Base-by-base conservation (phyloP, 345 rosid species). In the Microthlaspi erraticum region DNA sequence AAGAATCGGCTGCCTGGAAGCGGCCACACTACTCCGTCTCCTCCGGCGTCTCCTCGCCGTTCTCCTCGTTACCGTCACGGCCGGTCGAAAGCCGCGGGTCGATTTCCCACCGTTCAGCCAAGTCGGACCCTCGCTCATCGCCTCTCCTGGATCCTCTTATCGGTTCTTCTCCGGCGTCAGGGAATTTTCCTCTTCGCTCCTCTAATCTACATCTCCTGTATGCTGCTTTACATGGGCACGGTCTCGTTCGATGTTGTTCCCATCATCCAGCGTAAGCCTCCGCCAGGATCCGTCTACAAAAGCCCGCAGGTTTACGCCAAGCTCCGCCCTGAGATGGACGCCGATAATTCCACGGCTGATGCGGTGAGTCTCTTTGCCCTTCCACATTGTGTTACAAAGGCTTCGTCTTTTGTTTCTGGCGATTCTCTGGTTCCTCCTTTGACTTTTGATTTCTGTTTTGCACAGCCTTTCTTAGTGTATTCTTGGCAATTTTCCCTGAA, bases 11-110 rank as follows among this genome's bases (percentile, higher is more conserved):
- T 87, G 70, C 93, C 97, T 26, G 83, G 89, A 80, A 91, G 96
- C 88, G 98, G 97, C 82, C 96, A 88, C 86, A 74, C 80, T 13
- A 85, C 97, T n/a, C 99, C 99, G 0, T 95, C 99, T 8, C 98
- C 99, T 4, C 99, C 96, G n/a, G 84, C 81, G 18, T 89, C 98
- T 33, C 98, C 98, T 42, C 85, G 86, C 41, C 92, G 98, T 6
- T 90, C 98, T 13, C 99, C 98, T 10, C 83, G 96, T 13, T 86
- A 80, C 81, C 96, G 96, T 13, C 93, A 77, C 77, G 76, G 84
- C 52, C 85, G 88, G 41, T 82, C 87, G 14, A 91, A 89, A 71
- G 72, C 78, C 29, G 45, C 81, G 9, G 66, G 60, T 26, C 83
- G 88, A 58, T 83, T 83, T 68, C 77, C 83, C 7, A 65, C 81